Base-by-base conservation (phyloP, 495 filamentous ascomycete species). In the Penicillium nucicola region DNA sequence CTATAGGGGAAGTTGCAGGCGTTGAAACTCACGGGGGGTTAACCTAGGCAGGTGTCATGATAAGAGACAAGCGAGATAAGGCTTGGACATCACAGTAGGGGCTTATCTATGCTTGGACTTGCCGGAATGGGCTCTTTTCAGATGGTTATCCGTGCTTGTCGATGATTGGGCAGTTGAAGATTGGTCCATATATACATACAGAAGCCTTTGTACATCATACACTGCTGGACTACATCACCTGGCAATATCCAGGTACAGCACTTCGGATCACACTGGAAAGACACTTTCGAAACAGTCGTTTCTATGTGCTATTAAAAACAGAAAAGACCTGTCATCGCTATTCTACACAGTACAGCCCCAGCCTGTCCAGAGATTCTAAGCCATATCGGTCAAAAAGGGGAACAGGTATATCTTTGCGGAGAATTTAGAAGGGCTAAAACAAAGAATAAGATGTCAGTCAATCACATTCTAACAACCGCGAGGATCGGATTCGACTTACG, bases 391-490 rank as follows among this genome's bases (percentile, higher is more conserved):
- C 28, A 31, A 48, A 33, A 48, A 15, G 28, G 18, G n/a, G 31
- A 19, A 22, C 25, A 42, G 40, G 44, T 48, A 49, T 55, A 45
- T 34, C 58, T 39, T 47, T 40, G 30, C 37, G 42, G 52, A 57
- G 45, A 36, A 56, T 70, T 72, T 73, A 76, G 64, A 72, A 76
- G 50, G 72, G 70, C 72, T 76, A 49, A 19, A 45, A n/a, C 6
- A 28, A 23, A 18, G 17, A 45, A 17, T 8, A 28, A 32, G 18
- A 5, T 3, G 20, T 22, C 20, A 22, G 52, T 74, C 47, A 72
- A 66, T 48, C 50, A 34, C n/a, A 6, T 14, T 20, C 28, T 28
- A 5, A 9, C 15, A 38, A 46, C 37, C 9, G 32, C 19, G 6
- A 32, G 13, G 18, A 36, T 18, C 10, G 36, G 13, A 28, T 12